These are phyloP conservation scores for Dendrobium chrysotoxum DNA, from an alignment of 106 monocot genomes.

Conservation along the genomic window DNA sequence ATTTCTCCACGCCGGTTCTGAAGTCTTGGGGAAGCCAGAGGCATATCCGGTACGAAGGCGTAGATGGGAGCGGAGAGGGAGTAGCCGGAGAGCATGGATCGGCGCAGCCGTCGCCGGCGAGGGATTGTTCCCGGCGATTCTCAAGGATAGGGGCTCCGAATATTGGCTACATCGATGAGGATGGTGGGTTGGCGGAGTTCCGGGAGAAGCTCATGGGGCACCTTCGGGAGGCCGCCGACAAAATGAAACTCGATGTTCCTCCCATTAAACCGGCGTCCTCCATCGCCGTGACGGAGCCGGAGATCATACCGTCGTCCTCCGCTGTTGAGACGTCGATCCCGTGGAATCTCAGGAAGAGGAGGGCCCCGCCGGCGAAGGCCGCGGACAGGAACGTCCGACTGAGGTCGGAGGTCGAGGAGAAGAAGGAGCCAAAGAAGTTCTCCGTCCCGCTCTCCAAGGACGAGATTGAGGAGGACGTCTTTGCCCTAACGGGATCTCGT, in stretches of 20 bases:
- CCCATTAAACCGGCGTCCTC: not conserved
- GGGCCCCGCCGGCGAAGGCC: not conserved
- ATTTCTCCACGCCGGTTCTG: slow-evolving; percentile 6
- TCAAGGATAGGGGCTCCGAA: not conserved
- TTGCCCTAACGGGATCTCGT: slow-evolving; percentile 35
- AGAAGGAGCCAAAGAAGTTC: slow-evolving; percentile 13
- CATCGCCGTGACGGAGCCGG: not conserved
- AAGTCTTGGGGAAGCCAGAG: not conserved
- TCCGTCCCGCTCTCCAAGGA: slow-evolving; percentile 29
- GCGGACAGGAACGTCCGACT: slow-evolving; percentile 10
- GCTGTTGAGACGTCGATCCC: slow-evolving; percentile 10
- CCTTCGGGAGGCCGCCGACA: slow-evolving; percentile 26
- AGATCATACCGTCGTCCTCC: not conserved
- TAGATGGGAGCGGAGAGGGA: slow-evolving; percentile 1
- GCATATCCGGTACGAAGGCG: not conserved
- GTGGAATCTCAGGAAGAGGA: slow-evolving; percentile 45
- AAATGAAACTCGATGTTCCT: slow-evolving; percentile 8
- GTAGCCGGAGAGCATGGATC: not conserved
- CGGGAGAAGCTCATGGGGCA: slow-evolving; percentile 23
- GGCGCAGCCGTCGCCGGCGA: not conserved
- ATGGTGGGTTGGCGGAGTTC: slow-evolving; percentile 6
- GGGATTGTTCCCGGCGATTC: not conserved
- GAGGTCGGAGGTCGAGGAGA: slow-evolving; percentile 14
- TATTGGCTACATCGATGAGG: not conserved
- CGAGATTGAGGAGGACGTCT: slow-evolving; percentile 63